Conservation (phyloP, 176 grass and related monocot genomes). For the Alloteropsis semialata region DNA sequence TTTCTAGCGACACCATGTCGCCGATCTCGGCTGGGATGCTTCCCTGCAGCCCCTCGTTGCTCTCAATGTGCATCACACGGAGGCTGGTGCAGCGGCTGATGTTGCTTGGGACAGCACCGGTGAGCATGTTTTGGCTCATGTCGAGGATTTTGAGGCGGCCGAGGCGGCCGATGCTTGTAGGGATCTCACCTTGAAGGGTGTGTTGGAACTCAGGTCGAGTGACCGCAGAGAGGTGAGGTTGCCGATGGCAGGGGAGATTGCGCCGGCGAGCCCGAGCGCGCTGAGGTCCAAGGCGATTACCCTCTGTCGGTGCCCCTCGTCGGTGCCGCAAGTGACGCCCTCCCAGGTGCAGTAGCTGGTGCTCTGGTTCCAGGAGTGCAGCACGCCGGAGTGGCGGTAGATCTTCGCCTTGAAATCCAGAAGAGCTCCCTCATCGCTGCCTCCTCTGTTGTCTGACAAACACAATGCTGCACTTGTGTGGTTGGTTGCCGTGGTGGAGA, state of each 20-base stretch:
- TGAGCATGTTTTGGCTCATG: background rate
- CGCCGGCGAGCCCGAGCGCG: background rate
- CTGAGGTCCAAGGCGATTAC: background rate
- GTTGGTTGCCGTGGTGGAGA: background rate
- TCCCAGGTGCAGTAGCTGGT: background rate
- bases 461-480: no score
- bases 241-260: background rate
- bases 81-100: conserved; percentile 16
- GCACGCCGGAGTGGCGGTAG: background rate
- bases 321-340: background rate
- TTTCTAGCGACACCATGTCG: background rate
- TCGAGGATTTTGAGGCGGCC: no score
- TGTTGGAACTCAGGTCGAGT: background rate
- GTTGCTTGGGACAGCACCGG: background rate
- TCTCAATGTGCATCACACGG: background rate
- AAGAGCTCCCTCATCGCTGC: background rate
- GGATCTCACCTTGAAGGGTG: background rate
- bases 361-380: conserved; percentile 18
- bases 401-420: background rate
- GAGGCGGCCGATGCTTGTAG: no score
- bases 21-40: background rate
- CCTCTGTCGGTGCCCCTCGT: background rate
- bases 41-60: background rate
- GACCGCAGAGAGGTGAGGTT: background rate
- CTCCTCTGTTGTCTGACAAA: background rate